Conservation (phyloP, 345 rosid genomes). For the Dipteronia sinensis region DNA sequence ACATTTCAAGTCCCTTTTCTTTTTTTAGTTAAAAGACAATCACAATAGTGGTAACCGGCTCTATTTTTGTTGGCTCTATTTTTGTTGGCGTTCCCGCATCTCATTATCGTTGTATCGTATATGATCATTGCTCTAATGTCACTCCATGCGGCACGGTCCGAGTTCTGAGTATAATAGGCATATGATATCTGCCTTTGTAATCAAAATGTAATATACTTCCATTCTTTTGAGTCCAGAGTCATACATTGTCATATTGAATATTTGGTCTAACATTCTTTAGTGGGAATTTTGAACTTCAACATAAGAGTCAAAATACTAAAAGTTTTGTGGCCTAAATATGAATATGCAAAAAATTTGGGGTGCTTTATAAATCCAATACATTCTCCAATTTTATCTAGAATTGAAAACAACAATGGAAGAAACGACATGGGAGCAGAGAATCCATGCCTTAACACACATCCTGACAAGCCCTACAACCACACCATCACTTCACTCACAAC, state of each 20-base stretch:
- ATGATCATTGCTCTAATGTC: background rate
- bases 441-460: conserved; percentile 56
- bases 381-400: background rate
- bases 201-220: background rate
- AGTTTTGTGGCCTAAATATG: background rate
- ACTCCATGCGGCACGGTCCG: background rate
- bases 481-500: conserved; percentile 55
- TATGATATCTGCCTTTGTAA: background rate
- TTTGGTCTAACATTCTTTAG: background rate
- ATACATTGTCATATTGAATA: background rate
- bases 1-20: too few relatives aligned
- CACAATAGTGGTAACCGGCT: background rate
- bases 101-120: background rate
- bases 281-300: background rate
- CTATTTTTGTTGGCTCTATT: background rate
- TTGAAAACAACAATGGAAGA: conserved; percentile 29
- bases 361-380: background rate
- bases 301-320: background rate
- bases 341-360: background rate
- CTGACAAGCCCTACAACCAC: conserved; percentile 51
- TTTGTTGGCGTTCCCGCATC: background rate
- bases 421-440: conserved; percentile 43
- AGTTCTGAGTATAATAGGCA: background rate
- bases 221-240: background rate
- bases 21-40: background rate